Evolutionary conservation across 1,284 basidiomycete species (phyloP), one percentile per base, ranked within the genome.

Genomic region (Rhodotorula glutinis): DNA sequence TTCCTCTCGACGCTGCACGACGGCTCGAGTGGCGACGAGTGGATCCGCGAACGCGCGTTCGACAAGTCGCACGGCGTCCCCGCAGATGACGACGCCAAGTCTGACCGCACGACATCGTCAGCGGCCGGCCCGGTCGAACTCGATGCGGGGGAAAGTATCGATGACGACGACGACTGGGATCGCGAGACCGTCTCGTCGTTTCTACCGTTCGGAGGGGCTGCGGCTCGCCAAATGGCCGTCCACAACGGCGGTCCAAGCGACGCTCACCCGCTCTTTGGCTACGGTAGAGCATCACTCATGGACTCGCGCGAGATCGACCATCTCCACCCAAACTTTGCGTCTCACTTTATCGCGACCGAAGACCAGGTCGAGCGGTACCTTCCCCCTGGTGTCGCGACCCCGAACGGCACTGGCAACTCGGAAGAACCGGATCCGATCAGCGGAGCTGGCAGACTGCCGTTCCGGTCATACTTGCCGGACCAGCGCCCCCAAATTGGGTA

Each of bases 161-260:
- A n/a, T 7, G 46, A 56, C 5, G 60, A 62, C 30, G 52, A 54
- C n/a, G 54, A 56, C 23, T 55, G 60, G 60, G 60, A 56, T n/a
- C 29, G 25, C n/a, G 46, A 40, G 5, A 62, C 60, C 1, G 54
- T 62, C 30, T 47, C 60, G 33, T 46, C 60, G n/a, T 25, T 47
- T 23, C 9, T 51, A n/a, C 49, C 53, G 4, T 25, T 55, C 23
- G 25, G 40, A 10, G 40, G 38, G 11, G 38, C 9, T 21, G 33
- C 49, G 13, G 25, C 14, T 2, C 25, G 16, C 13, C 46, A 21
- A 13, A 5, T 38, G 33, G 33, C 33, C 7, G 11, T 38, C 33
- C 33, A 38, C 33, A 38, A 38, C 33, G 33, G 33, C 33, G 33
- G 33, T 7, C 33, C 33, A 11, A 38, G 33, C 33, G 33, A 38